phyloP scores from a whole-genome alignment of 768 basidiomycete genomes.

The Podaxis rugospora region DNA sequence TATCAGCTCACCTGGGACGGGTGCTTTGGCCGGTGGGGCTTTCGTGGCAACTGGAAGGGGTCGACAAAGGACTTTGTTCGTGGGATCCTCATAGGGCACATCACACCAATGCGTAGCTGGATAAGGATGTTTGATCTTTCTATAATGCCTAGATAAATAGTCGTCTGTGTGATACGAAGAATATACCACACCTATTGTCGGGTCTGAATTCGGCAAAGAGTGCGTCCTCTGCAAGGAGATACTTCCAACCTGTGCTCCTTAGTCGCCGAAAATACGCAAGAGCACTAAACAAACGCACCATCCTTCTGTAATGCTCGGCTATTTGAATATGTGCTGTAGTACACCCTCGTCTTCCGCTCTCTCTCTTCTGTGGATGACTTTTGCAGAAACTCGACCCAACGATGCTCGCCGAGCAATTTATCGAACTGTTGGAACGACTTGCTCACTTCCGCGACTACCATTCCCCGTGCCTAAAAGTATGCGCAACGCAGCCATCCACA shows the following conservation, averaged over 20 bases:
- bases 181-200: slow-evolving; percentile 25
- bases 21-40: slow-evolving; percentile 7
- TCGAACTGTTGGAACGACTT: slow-evolving; percentile 30
- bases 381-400: slow-evolving; percentile 42
- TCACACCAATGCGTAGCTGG: slow-evolving; percentile 13
- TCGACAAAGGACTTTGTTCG: slow-evolving; percentile 12
- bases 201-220: slow-evolving; percentile 41
- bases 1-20: neutral
- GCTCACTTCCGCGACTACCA: slow-evolving; percentile 46
- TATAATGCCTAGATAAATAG: neutral
- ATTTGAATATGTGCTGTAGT: slow-evolving; percentile 35
- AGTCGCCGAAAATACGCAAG: neutral
- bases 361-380: slow-evolving; percentile 34
- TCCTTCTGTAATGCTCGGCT: slow-evolving; percentile 46
- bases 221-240: slow-evolving; percentile 32
- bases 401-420: slow-evolving; percentile 45
- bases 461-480: slow-evolving; percentile 30
- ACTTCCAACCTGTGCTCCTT: slow-evolving; percentile 43
- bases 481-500: slow-evolving; percentile 17
- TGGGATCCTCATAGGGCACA: slow-evolving; percentile 11
- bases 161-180: neutral
- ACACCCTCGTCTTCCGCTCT: slow-evolving; percentile 33
- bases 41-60: slow-evolving; percentile 11
- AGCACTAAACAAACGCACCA: slow-evolving; percentile 26
- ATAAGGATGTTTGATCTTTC: slow-evolving; percentile 15